phyloP scores from a whole-genome alignment of 2,329 filamentous ascomycete genomes.

The Apiospora malaysiana region DNA sequence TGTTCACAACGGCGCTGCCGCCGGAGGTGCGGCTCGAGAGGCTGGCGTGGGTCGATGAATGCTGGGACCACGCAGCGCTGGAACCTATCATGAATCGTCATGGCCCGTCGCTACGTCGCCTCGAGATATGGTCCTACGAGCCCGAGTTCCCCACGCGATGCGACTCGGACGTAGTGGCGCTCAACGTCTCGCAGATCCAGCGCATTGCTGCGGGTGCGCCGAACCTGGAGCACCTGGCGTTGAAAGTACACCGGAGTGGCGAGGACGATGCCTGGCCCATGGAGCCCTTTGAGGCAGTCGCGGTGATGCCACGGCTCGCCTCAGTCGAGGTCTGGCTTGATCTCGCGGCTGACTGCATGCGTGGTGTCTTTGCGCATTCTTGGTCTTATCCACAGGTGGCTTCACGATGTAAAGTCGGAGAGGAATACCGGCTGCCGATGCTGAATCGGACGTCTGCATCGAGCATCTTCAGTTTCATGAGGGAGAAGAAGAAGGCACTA shows the following conservation, averaged over 20 bases:
- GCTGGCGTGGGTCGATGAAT: background rate
- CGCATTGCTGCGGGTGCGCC: background rate
- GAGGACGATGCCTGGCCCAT: background rate
- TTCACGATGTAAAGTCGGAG: background rate
- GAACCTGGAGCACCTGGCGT: background rate
- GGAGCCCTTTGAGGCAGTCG: background rate
- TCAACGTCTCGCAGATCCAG: background rate
- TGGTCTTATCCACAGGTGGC: too few relatives aligned
- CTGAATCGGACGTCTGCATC: background rate
- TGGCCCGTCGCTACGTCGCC: background rate
- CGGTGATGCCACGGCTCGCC: background rate
- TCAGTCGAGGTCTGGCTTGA: slow-evolving; percentile 2
- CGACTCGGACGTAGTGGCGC: background rate
- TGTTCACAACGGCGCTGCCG: background rate
- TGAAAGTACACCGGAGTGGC: background rate
- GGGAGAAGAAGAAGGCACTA: background rate
- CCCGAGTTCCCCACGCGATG: background rate
- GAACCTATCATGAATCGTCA: background rate
- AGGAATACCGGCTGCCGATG: background rate
- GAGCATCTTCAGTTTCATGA: background rate
- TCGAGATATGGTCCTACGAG: background rate
- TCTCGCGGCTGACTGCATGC: background rate
- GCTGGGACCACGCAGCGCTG: background rate
- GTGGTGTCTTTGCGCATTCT: background rate
- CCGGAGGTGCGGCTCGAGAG: background rate